Evolutionary conservation across 768 basidiomycete species (phyloP).

Genomic region (Leucosporidium scottii): DNA sequence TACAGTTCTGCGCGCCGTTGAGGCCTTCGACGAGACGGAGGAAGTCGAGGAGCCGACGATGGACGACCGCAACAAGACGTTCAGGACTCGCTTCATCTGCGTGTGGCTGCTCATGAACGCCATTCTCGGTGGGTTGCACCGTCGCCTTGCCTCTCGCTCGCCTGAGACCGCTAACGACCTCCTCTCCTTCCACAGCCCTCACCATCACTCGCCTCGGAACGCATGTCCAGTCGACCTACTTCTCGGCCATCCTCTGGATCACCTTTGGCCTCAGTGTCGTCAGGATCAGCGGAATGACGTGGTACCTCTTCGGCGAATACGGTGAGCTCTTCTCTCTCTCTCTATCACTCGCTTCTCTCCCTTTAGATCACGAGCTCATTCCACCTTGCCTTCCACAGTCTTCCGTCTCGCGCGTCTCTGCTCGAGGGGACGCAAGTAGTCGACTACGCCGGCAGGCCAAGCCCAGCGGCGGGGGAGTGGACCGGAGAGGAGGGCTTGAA

Average conservation of each 20-base stretch:
- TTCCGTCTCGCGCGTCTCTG: slow-evolving; percentile 22
- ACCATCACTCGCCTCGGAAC: slow-evolving; percentile 18
- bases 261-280: slow-evolving; percentile 16
- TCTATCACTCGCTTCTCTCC: too few species aligned
- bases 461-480: too few species aligned
- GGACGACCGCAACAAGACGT: slow-evolving; percentile 86
- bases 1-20: slow-evolving; percentile 74
- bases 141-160: too few species aligned
- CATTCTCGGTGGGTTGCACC: slow-evolving; percentile 3
- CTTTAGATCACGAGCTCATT: too few species aligned
- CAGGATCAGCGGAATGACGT: slow-evolving; percentile 1
- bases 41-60: slow-evolving; percentile 67
- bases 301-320: slow-evolving; percentile 1
- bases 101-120: slow-evolving; percentile 74
- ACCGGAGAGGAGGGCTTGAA: not conserved
- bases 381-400: too few species aligned
- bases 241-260: slow-evolving; percentile 28
- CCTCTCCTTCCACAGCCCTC: slow-evolving; percentile 7
- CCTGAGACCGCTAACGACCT: not conserved
- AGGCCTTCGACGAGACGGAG: slow-evolving; percentile 62
- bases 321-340: not conserved
- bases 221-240: slow-evolving; percentile 14
- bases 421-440: not conserved
- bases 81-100: slow-evolving; percentile 79
- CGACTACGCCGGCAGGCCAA: too few species aligned